These are phyloP conservation scores for Pseudonectria foliicola DNA, from an alignment of 2,329 filamentous ascomycete species.

Conservation along the genomic window DNA sequence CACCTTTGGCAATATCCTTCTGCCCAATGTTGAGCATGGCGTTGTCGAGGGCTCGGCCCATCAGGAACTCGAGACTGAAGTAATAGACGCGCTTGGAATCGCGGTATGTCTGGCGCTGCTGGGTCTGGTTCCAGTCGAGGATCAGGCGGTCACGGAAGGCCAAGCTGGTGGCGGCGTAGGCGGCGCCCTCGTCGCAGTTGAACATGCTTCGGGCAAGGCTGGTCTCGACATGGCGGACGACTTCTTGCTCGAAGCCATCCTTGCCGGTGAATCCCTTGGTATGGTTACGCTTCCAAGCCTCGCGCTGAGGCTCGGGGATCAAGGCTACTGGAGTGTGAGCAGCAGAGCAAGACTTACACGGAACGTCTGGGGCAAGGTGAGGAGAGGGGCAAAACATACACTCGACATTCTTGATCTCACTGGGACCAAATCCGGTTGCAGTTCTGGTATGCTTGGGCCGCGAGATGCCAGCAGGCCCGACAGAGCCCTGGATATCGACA, in stretches of 20 bases:
- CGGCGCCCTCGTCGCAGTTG: conserved; percentile 94
- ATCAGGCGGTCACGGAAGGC: conserved; percentile 91
- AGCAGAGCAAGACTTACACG: neutral
- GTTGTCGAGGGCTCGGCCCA: conserved; percentile 95
- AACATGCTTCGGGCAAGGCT: conserved; percentile 92
- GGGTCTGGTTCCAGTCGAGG: conserved; percentile 95
- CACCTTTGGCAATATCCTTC: conserved; percentile 78
- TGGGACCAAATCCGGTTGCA: conserved; percentile 84
- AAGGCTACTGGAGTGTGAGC: conserved; percentile 40
- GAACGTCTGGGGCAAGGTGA: neutral
- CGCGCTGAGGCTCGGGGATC: conserved; percentile 83
- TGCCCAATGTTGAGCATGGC: conserved; percentile 93
- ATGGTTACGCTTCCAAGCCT: conserved; percentile 62
- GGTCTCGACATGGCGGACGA: conserved; percentile 92
- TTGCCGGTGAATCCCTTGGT: conserved; percentile 65
- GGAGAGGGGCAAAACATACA: conserved; percentile 42
- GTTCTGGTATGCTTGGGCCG: conserved; percentile 96
- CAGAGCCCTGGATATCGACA: conserved; percentile 75
- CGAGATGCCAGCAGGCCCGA: conserved; percentile 76
- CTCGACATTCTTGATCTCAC: conserved; percentile 91
- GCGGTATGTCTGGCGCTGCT: conserved; percentile 86
- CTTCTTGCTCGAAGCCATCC: conserved; percentile 79
- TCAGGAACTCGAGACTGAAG: conserved; percentile 92
- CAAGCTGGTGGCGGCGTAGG: conserved; percentile 83
- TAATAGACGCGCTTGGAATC: conserved; percentile 97